A percentile compares a stretch with the other conserved stretches of the same genome.
These are phyloP conservation scores for Coffea humblotiana DNA, from an alignment of 305 asterid species.

Conservation along the genomic window DNA sequence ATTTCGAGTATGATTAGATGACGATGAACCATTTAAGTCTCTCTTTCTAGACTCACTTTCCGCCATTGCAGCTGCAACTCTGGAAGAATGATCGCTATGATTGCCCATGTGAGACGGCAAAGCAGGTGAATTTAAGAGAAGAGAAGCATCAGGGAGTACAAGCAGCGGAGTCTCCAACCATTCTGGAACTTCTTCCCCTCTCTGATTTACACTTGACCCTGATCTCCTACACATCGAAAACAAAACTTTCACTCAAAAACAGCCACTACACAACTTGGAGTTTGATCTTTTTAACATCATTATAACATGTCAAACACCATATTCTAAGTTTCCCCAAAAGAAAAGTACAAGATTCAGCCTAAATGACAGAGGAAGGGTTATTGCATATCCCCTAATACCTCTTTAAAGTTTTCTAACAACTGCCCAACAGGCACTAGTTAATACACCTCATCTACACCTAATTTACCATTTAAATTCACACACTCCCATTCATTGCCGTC, in stretches of 20 bases:
- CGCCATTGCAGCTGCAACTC: conserved; percentile 87
- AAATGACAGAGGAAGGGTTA: background rate
- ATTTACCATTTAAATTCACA: too few species aligned
- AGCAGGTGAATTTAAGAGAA: conserved; percentile 63
- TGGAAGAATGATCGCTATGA: conserved; percentile 60
- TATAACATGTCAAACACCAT: too few species aligned
- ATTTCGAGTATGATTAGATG: conserved; percentile 53
- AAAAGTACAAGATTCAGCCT: background rate
- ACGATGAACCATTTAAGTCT: conserved; percentile 45
- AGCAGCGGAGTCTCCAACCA: background rate
- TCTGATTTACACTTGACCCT: conserved; percentile 28
- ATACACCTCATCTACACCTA: too few species aligned
- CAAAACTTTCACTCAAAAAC: background rate
- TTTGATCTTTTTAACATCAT: background rate
- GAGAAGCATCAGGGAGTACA: conserved; percentile 80
- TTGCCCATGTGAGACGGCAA: conserved; percentile 41
- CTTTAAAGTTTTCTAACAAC: too few species aligned
- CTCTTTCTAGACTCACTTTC: conserved; percentile 72
- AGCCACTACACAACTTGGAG: too few species aligned
- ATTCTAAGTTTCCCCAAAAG: too few species aligned
- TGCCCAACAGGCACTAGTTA: too few species aligned
- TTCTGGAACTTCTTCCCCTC: background rate
- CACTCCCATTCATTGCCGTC: too few species aligned
- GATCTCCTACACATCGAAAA: conserved; percentile 30
- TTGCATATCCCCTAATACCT: background rate